phyloP scores from a whole-genome alignment of 2,329 filamentous ascomycete genomes.

The Pseudogymnoascus sp. region DNA sequence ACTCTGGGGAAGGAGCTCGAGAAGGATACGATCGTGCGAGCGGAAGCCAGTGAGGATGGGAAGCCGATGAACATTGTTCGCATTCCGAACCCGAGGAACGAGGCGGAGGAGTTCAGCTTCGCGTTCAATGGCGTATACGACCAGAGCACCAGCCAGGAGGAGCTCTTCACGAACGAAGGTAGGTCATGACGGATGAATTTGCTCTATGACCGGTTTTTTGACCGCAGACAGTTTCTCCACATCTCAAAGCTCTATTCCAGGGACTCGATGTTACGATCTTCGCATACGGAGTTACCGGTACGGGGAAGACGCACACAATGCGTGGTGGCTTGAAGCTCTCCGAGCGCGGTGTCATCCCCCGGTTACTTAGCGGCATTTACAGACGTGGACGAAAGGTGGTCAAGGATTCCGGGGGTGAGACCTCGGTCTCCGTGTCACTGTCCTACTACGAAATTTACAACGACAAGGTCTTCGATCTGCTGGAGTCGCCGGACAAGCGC shows the following conservation, averaged over 20 bases:
- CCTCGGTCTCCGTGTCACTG: conserved; percentile 64
- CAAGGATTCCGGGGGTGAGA: conserved; percentile 67
- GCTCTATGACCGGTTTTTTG: conserved; percentile 12
- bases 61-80: conserved; percentile 63
- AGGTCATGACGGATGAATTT: conserved; percentile 25
- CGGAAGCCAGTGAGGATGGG: conserved; percentile 54
- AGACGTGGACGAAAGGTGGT: conserved; percentile 75
- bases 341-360: conserved; percentile 80
- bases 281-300: conserved; percentile 87
- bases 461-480: conserved; percentile 86
- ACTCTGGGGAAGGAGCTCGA: conserved; percentile 79
- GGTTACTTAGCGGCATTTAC: conserved; percentile 78
- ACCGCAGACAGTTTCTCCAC: conserved; percentile 62
- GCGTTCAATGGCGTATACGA: conserved; percentile 93
- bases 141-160: conserved; percentile 69
- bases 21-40: conserved; percentile 75
- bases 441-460: conserved; percentile 98
- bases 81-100: conserved; percentile 92
- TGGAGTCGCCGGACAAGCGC: conserved; percentile 81
- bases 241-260: conserved; percentile 84
- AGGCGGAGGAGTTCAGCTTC: conserved; percentile 83
- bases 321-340: conserved; percentile 78
- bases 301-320: conserved; percentile 95
- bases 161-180: conserved; percentile 86
- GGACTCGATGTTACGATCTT: conserved; percentile 85